Base-by-base conservation (phyloP, 108 stramenopile species). In the Skeletonema potamos region DNA sequence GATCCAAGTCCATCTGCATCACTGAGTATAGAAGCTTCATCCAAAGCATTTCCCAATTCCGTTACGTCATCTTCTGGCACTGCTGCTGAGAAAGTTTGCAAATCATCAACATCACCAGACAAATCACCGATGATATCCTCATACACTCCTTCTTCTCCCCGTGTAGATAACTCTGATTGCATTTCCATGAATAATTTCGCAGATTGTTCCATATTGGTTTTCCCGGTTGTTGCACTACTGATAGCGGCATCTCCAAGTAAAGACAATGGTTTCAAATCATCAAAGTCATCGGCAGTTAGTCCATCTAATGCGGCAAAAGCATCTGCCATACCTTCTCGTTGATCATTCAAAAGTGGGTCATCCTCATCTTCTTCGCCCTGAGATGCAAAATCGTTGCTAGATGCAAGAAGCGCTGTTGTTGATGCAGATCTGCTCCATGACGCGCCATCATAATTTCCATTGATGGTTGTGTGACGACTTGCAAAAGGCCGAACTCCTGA, bases 1-100 rank as follows among this genome's bases (percentile, higher is more conserved):
- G 22, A 57, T 44, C 76, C 76, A 24, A 77, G 64, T n/a, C 76
- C 78, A 63, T 75, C 78, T 15, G 68, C 78, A 69, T 75, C 74
- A 54, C 59, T 41, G 11, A 69, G 44, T 13, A 68, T 43, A 18
- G 36, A 39, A 20, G 64, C 59, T 51, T 71, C 61, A 37, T 71
- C 70, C 54, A 71, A 27, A 24, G 70, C 70, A 26, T 44, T 59
- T 29, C 48, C 61, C 60, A 71, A 71, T 41, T 44, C 28, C 28
- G 70, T 71, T 60, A 54, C 60, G 29, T 71, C 61, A 11, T 33
- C 60, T 34, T 62, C 70, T 28, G 17, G 28, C 22, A 24, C 41
- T 6, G 44, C 33, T 51, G 61, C 32, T 46, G 30, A 54, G 27
- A 28, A 32, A 17, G 64, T 48, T 29, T 24, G 27, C n/a, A 55